These are phyloP conservation scores for Thalassiosira exigua DNA, from an alignment of 352 stramenopile genomes.

Conservation along the genomic window DNA sequence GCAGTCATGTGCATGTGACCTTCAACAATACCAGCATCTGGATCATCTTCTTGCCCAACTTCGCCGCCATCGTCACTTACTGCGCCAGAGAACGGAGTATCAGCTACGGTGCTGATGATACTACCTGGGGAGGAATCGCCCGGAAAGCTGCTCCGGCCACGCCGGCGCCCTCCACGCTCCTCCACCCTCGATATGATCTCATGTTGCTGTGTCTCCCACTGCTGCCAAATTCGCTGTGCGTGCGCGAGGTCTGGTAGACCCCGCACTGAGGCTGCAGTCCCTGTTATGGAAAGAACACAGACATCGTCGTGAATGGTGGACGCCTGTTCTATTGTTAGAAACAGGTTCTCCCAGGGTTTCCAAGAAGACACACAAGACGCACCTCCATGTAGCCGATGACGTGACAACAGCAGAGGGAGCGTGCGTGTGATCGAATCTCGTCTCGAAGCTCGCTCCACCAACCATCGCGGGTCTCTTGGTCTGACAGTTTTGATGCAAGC, in stretches of 20 bases:
- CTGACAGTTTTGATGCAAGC: constrained; percentile 93
- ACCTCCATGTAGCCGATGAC: constrained; percentile 97
- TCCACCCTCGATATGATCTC: constrained; percentile 42
- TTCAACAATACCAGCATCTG: constrained; percentile 5
- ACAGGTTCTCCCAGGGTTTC: too few species aligned
- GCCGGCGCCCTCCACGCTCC: constrained; percentile 7
- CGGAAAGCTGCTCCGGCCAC: constrained; percentile 7
- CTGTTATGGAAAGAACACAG: constrained; percentile 96
- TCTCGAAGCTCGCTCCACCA: constrained; percentile 98
- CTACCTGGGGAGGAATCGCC: constrained; percentile 60
- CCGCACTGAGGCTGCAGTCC: constrained; percentile 86
- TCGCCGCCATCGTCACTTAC: constrained; percentile 55
- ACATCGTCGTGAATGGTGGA: constrained; percentile 97
- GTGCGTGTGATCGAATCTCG: constrained; percentile 95
- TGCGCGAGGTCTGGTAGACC: constrained; percentile 75
- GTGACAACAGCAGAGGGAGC: constrained; percentile 94
- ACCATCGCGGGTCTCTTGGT: constrained; percentile 96
- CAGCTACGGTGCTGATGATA: constrained; percentile 38
- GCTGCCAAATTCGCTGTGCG: constrained; percentile 49
- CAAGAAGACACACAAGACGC: too few species aligned
- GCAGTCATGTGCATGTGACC: constrained; percentile 28
- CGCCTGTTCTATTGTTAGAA: too few species aligned
- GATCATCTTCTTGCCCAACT: not conserved
- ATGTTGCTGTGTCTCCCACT: constrained; percentile 51
- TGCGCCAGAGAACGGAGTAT: constrained; percentile 44